Percentiles rank a stretch among this genome's conserved stretches.
phyloP scores from a whole-genome alignment of 805 yeast genomes.

The Priceomyces carsonii region DNA sequence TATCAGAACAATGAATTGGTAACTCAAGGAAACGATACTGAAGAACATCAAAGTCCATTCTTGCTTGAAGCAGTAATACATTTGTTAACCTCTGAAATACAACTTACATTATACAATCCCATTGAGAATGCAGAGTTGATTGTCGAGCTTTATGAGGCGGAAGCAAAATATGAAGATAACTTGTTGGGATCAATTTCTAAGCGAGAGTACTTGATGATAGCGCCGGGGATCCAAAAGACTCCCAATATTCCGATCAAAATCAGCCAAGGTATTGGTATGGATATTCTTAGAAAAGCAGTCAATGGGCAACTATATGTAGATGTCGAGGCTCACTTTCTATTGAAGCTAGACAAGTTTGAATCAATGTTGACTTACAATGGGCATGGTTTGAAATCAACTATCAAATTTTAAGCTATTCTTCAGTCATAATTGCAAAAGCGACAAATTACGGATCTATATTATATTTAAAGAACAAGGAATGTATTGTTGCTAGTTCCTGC shows the following conservation, averaged over 20 bases:
- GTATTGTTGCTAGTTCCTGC: too few relatives aligned
- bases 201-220: constrained; percentile 42
- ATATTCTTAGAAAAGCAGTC: constrained; percentile 49
- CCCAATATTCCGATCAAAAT: constrained; percentile 51
- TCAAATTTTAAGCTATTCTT: constrained; percentile 23
- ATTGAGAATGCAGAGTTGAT: constrained; percentile 44
- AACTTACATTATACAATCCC: constrained; percentile 57
- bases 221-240: constrained; percentile 54
- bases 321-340: constrained; percentile 43
- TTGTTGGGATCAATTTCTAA: constrained; percentile 46
- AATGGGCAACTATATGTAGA: constrained; percentile 52
- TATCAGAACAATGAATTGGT: constrained; percentile 1
- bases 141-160: constrained; percentile 45
- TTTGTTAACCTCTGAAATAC: constrained; percentile 53
- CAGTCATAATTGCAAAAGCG: too few relatives aligned
- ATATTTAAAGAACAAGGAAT: too few relatives aligned
- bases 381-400: constrained; percentile 40
- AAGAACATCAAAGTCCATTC: constrained; percentile 32
- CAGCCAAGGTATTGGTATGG: constrained; percentile 48
- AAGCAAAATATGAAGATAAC: constrained; percentile 49
- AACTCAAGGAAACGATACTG: constrained; percentile 6
- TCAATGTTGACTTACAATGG: constrained; percentile 49
- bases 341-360: constrained; percentile 40
- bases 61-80: constrained; percentile 54
- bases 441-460: too few relatives aligned